A percentile compares a stretch with the other conserved stretches of the same genome.
phyloP scores from a whole-genome alignment of 495 filamentous ascomycete species.

The Tuber borchii region DNA sequence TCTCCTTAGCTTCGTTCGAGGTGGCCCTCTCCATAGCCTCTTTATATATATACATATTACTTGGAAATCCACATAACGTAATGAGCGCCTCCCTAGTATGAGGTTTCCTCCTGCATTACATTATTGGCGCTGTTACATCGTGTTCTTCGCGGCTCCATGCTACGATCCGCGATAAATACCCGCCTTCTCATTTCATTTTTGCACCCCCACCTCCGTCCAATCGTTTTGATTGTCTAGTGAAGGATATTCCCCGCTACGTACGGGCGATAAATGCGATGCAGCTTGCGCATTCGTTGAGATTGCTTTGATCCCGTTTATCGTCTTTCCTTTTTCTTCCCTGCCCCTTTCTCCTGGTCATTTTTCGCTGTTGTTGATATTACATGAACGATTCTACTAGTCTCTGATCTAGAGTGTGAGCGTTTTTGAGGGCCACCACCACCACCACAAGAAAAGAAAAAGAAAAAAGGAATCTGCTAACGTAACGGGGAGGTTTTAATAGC shows the following conservation, averaged over 20 bases:
- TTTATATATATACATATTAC: background rate
- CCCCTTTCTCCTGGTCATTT: background rate
- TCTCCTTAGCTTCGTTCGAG: background rate
- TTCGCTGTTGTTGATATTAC: slow-evolving; percentile 1
- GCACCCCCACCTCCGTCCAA: slow-evolving; percentile 4
- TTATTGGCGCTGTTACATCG: slow-evolving; percentile 15
- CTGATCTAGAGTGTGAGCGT: background rate
- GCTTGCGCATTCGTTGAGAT: background rate
- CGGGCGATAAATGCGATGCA: slow-evolving; percentile 1
- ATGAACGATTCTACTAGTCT: background rate
- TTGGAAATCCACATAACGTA: background rate
- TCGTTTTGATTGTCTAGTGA: background rate
- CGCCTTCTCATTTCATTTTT: slow-evolving; percentile 3
- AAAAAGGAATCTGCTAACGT: slow-evolving; percentile 10
- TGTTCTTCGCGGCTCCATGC: slow-evolving; percentile 16
- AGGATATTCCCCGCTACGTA: slow-evolving; percentile 2
- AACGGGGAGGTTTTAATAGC: slow-evolving; percentile 44
- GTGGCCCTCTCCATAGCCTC: background rate
- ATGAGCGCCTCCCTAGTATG: background rate
- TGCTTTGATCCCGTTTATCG: background rate
- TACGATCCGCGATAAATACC: slow-evolving; percentile 25
- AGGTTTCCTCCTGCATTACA: slow-evolving; percentile 9
- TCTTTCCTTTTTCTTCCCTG: slow-evolving; percentile 1
- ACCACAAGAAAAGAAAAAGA: background rate
- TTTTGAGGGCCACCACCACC: background rate